These are phyloP conservation scores for Penicillium maclennaniae DNA, from an alignment of 495 filamentous ascomycete genomes.

Conservation along the genomic window DNA sequence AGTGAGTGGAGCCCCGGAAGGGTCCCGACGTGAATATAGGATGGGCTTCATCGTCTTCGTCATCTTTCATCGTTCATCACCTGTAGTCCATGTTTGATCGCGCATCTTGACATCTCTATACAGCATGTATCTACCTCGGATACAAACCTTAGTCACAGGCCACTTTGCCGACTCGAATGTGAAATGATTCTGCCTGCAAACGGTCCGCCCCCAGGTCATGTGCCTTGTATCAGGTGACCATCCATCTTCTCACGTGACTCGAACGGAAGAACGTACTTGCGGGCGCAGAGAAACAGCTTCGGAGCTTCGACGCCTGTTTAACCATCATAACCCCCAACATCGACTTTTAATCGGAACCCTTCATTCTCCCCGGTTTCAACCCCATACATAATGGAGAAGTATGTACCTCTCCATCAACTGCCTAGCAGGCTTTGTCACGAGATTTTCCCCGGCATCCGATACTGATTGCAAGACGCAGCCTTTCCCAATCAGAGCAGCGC, in stretches of 20 bases:
- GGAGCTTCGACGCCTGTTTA: slow-evolving; percentile 31
- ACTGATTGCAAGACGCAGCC: slow-evolving; percentile 30
- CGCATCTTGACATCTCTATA: no score
- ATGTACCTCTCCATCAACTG: slow-evolving; percentile 9
- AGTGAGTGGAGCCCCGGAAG: neutral
- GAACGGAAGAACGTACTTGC: slow-evolving; percentile 21
- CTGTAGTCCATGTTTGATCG: no score
- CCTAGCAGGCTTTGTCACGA: neutral
- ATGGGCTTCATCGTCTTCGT: no score
- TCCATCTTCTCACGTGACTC: slow-evolving; percentile 13
- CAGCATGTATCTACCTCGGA: no score
- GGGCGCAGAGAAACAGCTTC: slow-evolving; percentile 30
- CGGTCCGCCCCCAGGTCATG: slow-evolving; percentile 4
- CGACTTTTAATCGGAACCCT: slow-evolving; percentile 3
- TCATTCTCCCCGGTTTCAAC: neutral
- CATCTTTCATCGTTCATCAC: no score
- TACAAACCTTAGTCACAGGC: neutral
- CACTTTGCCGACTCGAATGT: neutral
- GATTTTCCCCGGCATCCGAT: neutral
- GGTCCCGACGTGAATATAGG: no score
- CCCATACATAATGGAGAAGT: slow-evolving; percentile 44
- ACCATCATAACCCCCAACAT: slow-evolving; percentile 4
- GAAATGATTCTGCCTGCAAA: neutral
- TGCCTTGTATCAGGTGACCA: slow-evolving; percentile 15
- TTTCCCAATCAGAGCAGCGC: slow-evolving; percentile 79